phyloP scores from a whole-genome alignment of 2,329 filamentous ascomycete species.

The Aspergillus terreus region DNA sequence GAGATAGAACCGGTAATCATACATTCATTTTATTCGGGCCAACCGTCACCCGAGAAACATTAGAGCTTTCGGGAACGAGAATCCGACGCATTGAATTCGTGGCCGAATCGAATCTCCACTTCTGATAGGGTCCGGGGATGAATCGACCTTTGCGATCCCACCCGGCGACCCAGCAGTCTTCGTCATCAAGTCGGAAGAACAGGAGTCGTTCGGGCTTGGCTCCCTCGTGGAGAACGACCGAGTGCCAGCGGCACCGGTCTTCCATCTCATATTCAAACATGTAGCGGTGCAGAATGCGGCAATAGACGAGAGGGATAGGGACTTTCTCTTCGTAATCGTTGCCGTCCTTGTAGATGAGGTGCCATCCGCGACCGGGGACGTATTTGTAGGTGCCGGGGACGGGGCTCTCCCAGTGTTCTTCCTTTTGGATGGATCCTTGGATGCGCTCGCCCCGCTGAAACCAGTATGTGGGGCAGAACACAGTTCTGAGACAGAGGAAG shows the following conservation, averaged over 20 bases:
- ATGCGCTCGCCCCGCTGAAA: slow-evolving; percentile 40
- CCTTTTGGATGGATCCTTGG: slow-evolving; percentile 37
- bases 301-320: slow-evolving; percentile 43
- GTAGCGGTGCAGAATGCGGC: slow-evolving; percentile 47
- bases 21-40: slow-evolving; percentile 24
- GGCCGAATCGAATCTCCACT: slow-evolving; percentile 45
- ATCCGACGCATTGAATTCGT: slow-evolving; percentile 34
- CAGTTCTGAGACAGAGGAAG: slow-evolving; percentile 46
- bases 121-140: slow-evolving; percentile 48
- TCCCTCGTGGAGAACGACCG: slow-evolving; percentile 35
- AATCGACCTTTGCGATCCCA: slow-evolving; percentile 50
- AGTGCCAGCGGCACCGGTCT: slow-evolving; percentile 42
- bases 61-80: slow-evolving; percentile 30
- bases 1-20: neutral
- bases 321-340: slow-evolving; percentile 30
- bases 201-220: slow-evolving; percentile 37
- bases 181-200: slow-evolving; percentile 50
- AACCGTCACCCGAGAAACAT: slow-evolving; percentile 35
- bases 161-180: slow-evolving; percentile 47
- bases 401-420: slow-evolving; percentile 48
- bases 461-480: slow-evolving; percentile 49
- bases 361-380: slow-evolving; percentile 49
- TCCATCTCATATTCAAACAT: slow-evolving; percentile 48
- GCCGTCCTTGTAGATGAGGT: slow-evolving; percentile 42
- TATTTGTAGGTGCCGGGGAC: slow-evolving; percentile 49